Conservation (phyloP, 2,329 filamentous ascomycete species). For the Beauveria caledonica region DNA sequence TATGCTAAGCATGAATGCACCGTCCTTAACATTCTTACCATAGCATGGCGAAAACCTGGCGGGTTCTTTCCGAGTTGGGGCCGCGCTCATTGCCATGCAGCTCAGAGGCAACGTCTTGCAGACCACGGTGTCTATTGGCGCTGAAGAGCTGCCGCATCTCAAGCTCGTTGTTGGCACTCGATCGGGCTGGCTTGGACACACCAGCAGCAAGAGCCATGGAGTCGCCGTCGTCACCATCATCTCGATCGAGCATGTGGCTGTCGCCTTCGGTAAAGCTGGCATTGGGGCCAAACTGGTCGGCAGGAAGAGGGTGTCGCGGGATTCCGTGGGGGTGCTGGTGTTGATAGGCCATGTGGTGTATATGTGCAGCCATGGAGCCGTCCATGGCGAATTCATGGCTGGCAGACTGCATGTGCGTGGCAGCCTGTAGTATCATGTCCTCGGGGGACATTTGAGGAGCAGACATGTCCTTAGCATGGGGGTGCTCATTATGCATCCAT, state of each 20-base stretch:
- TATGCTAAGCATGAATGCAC: background rate
- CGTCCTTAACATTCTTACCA: conserved; percentile 51
- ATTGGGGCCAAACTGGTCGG: conserved; percentile 44
- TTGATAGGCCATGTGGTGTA: conserved; percentile 37
- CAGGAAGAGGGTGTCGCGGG: conserved; percentile 43
- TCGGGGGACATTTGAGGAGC: conserved; percentile 45
- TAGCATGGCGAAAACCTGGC: conserved; percentile 82
- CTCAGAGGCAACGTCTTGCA: conserved; percentile 67
- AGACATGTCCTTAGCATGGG: conserved; percentile 35
- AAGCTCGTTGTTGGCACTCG: conserved; percentile 71
- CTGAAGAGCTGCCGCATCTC: conserved; percentile 70
- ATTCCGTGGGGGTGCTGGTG: conserved; percentile 28
- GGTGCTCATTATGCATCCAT: conserved; percentile 41
- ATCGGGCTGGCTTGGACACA: conserved; percentile 51
- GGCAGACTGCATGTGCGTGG: conserved; percentile 45
- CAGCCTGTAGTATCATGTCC: conserved; percentile 51
- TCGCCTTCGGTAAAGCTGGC: conserved; percentile 50
- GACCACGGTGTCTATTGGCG: conserved; percentile 56
- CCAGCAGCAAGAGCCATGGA: conserved; percentile 36
- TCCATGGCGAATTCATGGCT: conserved; percentile 44
- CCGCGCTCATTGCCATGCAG: conserved; percentile 72
- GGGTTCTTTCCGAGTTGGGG: conserved; percentile 72
- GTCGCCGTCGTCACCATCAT: conserved; percentile 50
- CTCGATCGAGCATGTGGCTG: conserved; percentile 52
- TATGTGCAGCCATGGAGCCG: conserved; percentile 34